Conservation (phyloP, 441 rosid genomes). For the Aleurites moluccanus region DNA sequence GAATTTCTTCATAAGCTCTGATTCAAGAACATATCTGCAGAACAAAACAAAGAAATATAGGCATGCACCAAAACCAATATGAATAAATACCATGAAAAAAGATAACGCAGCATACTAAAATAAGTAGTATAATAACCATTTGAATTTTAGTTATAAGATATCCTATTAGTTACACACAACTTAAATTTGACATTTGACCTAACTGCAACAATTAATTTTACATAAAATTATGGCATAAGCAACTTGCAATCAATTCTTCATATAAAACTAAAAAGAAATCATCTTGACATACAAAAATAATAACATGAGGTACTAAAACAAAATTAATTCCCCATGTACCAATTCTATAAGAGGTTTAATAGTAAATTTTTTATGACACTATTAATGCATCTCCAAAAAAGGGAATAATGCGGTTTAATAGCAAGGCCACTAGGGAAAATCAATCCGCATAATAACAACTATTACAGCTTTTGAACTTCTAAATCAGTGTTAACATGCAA, state of each 20-base stretch:
- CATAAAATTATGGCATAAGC: not conserved
- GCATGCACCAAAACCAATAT: constrained; percentile 2
- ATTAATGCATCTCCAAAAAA: not conserved
- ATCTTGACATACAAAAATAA: not conserved
- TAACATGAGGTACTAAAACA: not conserved
- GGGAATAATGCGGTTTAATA: not conserved
- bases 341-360: not conserved
- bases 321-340: not conserved
- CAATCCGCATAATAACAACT: not conserved
- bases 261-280: not conserved
- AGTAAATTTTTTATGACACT: not conserved
- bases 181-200: not conserved
- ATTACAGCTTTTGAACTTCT: not conserved
- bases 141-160: not conserved
- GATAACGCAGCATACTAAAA: not conserved
- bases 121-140: not conserved
- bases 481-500: not conserved
- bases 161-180: not conserved
- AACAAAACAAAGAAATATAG: constrained; percentile 18
- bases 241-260: not conserved
- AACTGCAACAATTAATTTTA: not conserved
- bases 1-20: constrained; percentile 78
- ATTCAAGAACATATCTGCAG: constrained; percentile 84
- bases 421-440: not conserved
- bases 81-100: not conserved